Percentiles rank a stretch among this genome's conserved stretches.
These are phyloP conservation scores for Pseudoturritis turrita DNA, from an alignment of 345 rosid species.

Conservation along the genomic window DNA sequence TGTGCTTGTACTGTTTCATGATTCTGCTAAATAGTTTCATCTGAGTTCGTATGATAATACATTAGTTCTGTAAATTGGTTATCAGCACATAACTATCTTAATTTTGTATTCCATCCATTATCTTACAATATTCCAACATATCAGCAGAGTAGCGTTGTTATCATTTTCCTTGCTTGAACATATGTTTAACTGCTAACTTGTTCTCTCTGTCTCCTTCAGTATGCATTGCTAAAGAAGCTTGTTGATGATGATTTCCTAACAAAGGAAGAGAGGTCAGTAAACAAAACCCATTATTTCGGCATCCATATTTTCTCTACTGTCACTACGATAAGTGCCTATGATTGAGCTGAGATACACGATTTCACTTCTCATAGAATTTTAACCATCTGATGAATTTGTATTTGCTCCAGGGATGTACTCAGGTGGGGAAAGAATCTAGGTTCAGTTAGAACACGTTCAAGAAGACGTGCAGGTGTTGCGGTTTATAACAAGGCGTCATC, in stretches of 20 bases:
- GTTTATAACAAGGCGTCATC: conserved; percentile 74
- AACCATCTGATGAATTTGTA: background rate
- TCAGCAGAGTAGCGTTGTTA: background rate
- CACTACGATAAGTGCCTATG: background rate
- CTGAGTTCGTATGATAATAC: too few species aligned
- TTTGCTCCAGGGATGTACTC: conserved; percentile 42
- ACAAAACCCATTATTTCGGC: background rate
- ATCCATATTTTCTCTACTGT: background rate
- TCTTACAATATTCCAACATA: background rate
- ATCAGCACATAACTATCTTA: background rate
- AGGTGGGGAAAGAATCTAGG: conserved; percentile 67
- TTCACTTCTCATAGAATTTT: background rate
- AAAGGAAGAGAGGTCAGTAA: conserved; percentile 63
- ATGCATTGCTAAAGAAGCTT: conserved; percentile 73
- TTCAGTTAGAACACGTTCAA: conserved; percentile 50
- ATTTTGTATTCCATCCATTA: background rate
- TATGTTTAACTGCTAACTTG: background rate
- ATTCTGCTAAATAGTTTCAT: background rate
- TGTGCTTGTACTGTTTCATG: conserved; percentile 1
- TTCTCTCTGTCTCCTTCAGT: conserved; percentile 37
- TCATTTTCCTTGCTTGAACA: background rate
- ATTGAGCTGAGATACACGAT: background rate
- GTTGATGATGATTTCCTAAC: conserved; percentile 54
- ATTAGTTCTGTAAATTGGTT: background rate
- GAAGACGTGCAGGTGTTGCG: conserved; percentile 60